Base-by-base conservation (phyloP, 2,329 filamentous ascomycete species). In the Chalara sp. region DNA sequence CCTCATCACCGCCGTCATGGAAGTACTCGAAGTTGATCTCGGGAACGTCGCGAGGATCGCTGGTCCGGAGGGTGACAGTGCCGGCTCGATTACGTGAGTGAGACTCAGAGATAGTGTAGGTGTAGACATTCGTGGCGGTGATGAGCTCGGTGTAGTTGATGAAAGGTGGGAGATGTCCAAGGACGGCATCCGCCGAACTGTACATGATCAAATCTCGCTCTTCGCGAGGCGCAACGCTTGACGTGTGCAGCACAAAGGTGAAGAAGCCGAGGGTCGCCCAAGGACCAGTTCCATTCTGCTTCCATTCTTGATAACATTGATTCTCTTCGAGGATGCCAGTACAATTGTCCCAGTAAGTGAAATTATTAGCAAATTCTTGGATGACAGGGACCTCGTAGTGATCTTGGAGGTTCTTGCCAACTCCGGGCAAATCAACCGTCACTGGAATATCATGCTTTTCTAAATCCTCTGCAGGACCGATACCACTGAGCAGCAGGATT, bases 21-120 rank as follows among this genome's bases (percentile, higher is more conserved):
- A n/a, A n/a, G n/a, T n/a, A 82, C 64, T 81, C 78, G 68, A 82
- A 86, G 44, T 70, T 69, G 56, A 87, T 84, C 5, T 76, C 65
- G 0, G 86, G 85, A 6, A 74, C 69, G 50, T 87, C 83, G 1
- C 78, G 76, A 0, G 84, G 84, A 61, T 88, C 76, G 0, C 76
- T 67, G 0, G 79, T 82, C 13, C 70, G 71, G 5, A 89, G 75
- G 3, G 67, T 75, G 5, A 89, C 83, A 1, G 73, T 76, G 8
- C 86, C 85, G 6, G 76, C 76, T 1, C 60, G 68, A 53, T 87
- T 86, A 50, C 35, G 76, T 0, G 82, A 75, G 59, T 84, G 81
- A 0, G 78, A 74, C 65, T 84, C 83, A 8, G 49, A 71, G 6
- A 76, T 72, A 37, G 37, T 42, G 49, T 52, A 52, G 8, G 43